These are phyloP conservation scores for Narthecium ossifragum DNA, from an alignment of 106 monocot genomes.

Conservation along the genomic window DNA sequence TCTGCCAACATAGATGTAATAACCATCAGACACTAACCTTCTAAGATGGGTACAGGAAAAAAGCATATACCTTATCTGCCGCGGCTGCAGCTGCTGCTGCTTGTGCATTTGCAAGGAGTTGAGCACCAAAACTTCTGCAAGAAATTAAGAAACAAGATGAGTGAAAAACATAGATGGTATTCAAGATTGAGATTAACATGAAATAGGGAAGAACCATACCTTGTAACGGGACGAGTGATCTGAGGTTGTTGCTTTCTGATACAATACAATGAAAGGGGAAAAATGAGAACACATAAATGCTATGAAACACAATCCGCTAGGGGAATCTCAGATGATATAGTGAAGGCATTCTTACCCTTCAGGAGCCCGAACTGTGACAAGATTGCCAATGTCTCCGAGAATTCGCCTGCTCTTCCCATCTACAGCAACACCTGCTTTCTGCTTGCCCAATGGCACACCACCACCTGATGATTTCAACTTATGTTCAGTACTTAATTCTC, in stretches of 20 bases:
- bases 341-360: neutral
- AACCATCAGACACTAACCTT: too few species aligned
- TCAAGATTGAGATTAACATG: too few species aligned
- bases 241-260: slow-evolving; percentile 8
- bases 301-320: too few species aligned
- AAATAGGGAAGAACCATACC: too few species aligned
- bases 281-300: too few species aligned
- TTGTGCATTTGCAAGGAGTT: slow-evolving; percentile 35
- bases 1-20: too few species aligned
- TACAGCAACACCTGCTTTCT: slow-evolving; percentile 10
- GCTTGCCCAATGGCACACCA: slow-evolving; percentile 17
- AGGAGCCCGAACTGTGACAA: slow-evolving; percentile 15
- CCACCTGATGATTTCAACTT: slow-evolving; percentile 14
- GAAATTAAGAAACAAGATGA: neutral
- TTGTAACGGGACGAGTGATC: slow-evolving; percentile 21
- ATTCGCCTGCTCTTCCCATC: slow-evolving; percentile 27
- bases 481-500: neutral
- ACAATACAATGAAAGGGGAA: neutral
- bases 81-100: slow-evolving; percentile 13
- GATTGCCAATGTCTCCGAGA: slow-evolving; percentile 47
- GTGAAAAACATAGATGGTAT: too few species aligned
- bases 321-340: too few species aligned
- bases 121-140: slow-evolving; percentile 35
- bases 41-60: neutral
- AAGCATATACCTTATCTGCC: slow-evolving; percentile 2